A percentile compares a stretch with the other conserved stretches of the same genome.
phyloP scores from a whole-genome alignment of 75 land plant genomes.

The Azolla pinnata region DNA sequence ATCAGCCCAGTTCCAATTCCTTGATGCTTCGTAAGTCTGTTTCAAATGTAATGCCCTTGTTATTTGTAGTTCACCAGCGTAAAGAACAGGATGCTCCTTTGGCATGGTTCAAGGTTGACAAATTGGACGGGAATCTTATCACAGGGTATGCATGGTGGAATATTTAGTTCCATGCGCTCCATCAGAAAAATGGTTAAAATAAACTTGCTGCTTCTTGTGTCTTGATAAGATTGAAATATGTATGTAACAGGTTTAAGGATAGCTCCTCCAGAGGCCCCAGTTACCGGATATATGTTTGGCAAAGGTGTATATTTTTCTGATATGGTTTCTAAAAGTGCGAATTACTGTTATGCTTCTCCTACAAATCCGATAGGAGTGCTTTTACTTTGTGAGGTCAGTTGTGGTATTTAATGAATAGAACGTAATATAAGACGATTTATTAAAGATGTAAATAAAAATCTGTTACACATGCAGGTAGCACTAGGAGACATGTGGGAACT shows the following conservation, averaged over 20 bases:
- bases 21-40: too few relatives aligned
- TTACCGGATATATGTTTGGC: constrained; percentile 98
- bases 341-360: constrained; percentile 61
- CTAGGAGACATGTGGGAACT: constrained; percentile 86
- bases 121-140: constrained; percentile 97
- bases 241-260: constrained; percentile 62
- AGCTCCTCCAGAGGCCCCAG: constrained; percentile 99
- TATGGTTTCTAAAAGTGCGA: constrained; percentile 99
- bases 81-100: constrained; percentile 81
- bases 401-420: not conserved
- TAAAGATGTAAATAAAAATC: not conserved
- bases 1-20: too few relatives aligned
- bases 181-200: too few relatives aligned
- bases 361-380: constrained; percentile 54
- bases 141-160: too few relatives aligned
- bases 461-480: constrained; percentile 52
- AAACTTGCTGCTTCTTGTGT: too few relatives aligned
- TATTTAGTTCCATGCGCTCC: too few relatives aligned
- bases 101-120: constrained; percentile 95
- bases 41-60: not conserved
- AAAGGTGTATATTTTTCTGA: constrained; percentile 99
- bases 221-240: not conserved
- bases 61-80: constrained; percentile 38
- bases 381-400: constrained; percentile 73
- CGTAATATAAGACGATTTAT: not conserved